phyloP scores from a whole-genome alignment of 2,329 filamentous ascomycete genomes.

The Calonectria pauciramosa region DNA sequence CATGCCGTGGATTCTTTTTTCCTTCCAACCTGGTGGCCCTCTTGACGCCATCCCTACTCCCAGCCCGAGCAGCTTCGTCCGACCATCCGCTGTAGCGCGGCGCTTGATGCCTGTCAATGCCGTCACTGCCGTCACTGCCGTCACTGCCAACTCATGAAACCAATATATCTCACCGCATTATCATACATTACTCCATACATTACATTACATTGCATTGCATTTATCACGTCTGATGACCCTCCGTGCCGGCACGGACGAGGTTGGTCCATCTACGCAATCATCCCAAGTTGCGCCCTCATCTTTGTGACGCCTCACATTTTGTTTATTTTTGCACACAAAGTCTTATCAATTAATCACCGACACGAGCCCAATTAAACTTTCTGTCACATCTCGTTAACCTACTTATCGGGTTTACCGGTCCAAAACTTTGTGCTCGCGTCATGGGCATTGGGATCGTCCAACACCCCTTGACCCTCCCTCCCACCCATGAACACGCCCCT shows the following conservation, averaged over 20 bases:
- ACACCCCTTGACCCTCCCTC: background rate
- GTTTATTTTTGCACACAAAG: background rate
- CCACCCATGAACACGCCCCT: background rate
- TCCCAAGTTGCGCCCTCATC: background rate
- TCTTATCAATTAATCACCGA: background rate
- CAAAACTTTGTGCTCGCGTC: background rate
- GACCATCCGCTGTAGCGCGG: background rate
- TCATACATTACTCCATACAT: background rate
- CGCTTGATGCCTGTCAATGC: conserved; percentile 1
- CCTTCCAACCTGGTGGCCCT: background rate
- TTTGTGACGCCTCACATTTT: background rate
- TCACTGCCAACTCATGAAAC: background rate
- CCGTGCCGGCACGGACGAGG: background rate
- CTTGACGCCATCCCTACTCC: background rate
- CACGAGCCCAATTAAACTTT: background rate
- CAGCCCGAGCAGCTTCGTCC: background rate
- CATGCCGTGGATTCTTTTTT: background rate
- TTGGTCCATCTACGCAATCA: background rate
- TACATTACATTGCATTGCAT: background rate
- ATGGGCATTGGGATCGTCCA: background rate
- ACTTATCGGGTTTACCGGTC: background rate
- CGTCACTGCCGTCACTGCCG: conserved; percentile 8
- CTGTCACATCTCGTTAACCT: background rate
- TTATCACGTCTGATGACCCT: background rate
- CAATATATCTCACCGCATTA: conserved; percentile 1